Conservation (phyloP, 331 rosid species). For the Quercus tomentella region DNA sequence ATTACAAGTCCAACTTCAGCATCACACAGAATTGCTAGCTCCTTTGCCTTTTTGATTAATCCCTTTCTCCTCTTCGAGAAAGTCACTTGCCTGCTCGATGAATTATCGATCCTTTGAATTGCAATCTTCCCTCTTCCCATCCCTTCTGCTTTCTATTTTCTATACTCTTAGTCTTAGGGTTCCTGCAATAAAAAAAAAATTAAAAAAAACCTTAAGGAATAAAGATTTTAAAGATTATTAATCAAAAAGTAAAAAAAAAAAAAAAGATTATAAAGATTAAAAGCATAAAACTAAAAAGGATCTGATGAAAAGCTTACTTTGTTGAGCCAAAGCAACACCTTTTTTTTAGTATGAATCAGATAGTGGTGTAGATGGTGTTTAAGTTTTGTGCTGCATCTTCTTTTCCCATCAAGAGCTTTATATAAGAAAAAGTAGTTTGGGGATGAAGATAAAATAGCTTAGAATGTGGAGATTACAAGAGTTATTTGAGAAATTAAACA, state of each 20-base stretch:
- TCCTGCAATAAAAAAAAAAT: constrained; percentile 17
- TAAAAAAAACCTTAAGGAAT: no score
- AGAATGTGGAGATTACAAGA: constrained; percentile 4
- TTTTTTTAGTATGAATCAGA: neutral
- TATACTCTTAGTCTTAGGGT: constrained; percentile 40
- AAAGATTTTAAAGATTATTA: neutral
- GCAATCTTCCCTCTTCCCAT: constrained; percentile 96
- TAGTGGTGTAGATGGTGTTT: constrained; percentile 4
- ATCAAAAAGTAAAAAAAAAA: neutral
- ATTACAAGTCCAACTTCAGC: constrained; percentile 78
- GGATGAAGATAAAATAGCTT: constrained; percentile 13
- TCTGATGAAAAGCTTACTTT: constrained; percentile 27
- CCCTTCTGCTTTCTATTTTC: neutral
- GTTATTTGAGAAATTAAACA: neutral
- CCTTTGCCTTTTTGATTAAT: constrained; percentile 81
- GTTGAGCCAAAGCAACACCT: neutral
- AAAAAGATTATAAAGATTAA: neutral
- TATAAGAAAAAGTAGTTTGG: constrained; percentile 1
- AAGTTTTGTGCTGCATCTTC: constrained; percentile 12
- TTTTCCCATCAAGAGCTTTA: constrained; percentile 20
- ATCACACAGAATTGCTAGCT: constrained; percentile 81
- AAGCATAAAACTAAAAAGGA: neutral
- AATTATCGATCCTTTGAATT: constrained; percentile 72
- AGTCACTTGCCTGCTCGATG: constrained; percentile 82
- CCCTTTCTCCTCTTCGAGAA: constrained; percentile 94